Percentiles rank a stretch among this genome's conserved stretches.
Conservation (phyloP, 2,329 filamentous ascomycete genomes). For the Lizonia empirigonia region DNA sequence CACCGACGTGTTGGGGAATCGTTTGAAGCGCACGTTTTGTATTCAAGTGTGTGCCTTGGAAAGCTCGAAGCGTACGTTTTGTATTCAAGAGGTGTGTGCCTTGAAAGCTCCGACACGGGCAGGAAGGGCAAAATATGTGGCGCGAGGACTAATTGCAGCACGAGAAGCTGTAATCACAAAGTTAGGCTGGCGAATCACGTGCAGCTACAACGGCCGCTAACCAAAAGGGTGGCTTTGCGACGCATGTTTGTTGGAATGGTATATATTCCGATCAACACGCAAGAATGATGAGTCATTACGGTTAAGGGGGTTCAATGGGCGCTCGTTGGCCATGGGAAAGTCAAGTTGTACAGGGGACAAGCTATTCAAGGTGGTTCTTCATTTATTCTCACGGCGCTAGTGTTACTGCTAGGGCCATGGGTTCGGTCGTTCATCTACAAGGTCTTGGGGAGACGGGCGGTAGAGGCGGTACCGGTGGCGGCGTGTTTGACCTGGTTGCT, state of each 20-base stretch:
- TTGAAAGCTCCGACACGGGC: background rate
- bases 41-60: background rate
- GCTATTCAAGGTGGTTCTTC: background rate
- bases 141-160: background rate
- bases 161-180: slow-evolving; percentile 18
- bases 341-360: no score
- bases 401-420: no score
- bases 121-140: background rate
- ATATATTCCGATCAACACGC: no score
- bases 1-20: no score
- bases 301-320: no score
- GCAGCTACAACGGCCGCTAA: slow-evolving; percentile 20
- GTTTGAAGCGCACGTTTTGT: no score
- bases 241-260: background rate
- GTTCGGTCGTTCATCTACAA: background rate
- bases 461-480: slow-evolving; percentile 29
- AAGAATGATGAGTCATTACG: no score
- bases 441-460: slow-evolving; percentile 29
- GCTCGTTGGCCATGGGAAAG: no score
- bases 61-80: background rate
- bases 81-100: background rate
- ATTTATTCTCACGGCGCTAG: background rate
- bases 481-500: slow-evolving; percentile 14
- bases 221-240: slow-evolving; percentile 31
- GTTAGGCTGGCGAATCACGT: slow-evolving; percentile 29